Evolutionary conservation across 352 stramenopile genomes (phyloP), one percentile per base, ranked within the genome.

Genomic region (Globisporangium apiculatum): DNA sequence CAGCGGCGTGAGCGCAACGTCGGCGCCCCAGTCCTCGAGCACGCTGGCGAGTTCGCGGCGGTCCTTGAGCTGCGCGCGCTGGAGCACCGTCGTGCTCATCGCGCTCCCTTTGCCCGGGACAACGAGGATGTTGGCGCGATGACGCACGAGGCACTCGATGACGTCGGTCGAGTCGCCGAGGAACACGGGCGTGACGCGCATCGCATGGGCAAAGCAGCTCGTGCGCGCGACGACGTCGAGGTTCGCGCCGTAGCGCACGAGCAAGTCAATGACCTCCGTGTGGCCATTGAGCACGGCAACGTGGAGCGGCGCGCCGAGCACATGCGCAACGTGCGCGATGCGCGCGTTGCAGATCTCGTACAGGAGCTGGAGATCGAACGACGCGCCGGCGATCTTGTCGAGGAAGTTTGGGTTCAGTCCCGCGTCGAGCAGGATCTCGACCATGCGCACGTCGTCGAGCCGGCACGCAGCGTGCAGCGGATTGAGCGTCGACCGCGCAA

Each of bases 1-100:
- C 18, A 93, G 64, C 17, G 83, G 83, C 8, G 83, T 93, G 38
- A 93, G 69, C 8, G 81, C 83, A 5, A 93, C 79, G 53, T 93
- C 83, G 6, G 72, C 77, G 7, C 83, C 83, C 79, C 81, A 93
- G 10, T 88, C 75, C 46, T 87, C 76, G 7, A 93, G 60, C 10
- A 84, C 68, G 4, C 58, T 72, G 4, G 73, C 79, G 6, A 93
- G 49, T 40, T 89, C 77, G 17, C 65, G 66, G 38, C 78, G 76
- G 14, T 77, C 76, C 41, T 86, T 67, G 4, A 93, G 66, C 57
- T 83, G 68, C 10, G 79, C 83, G 7, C 78, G 73, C 55, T 93
- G 80, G 17, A 89, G 71, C n/a, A 86, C 80, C 0, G 83, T 91
- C 40, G 86, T 80, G 37, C 75, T 87, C 58, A 76, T 79, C 1